Evolutionary conservation across 306 rosid species (phyloP).

Genomic region (Cyclanthera cordifolia): DNA sequence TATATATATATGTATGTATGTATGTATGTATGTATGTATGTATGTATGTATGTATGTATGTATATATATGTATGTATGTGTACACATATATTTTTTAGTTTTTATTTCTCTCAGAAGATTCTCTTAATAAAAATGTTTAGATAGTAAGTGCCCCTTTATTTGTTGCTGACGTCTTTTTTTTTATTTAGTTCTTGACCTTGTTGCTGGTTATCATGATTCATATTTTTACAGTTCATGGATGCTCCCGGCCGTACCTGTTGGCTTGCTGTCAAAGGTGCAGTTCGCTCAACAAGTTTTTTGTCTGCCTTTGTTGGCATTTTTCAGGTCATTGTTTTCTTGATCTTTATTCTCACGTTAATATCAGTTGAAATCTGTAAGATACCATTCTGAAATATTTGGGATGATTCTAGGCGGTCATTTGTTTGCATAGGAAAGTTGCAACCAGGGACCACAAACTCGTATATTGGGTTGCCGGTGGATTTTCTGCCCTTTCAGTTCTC

Average conservation of each 20-base stretch:
- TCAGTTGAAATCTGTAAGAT: conserved; percentile 15
- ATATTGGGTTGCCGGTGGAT: conserved; percentile 81
- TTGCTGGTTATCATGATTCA: conserved; percentile 12
- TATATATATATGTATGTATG: too few species aligned
- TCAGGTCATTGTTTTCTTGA: conserved; percentile 38
- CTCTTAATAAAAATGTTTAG: not conserved
- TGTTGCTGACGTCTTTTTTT: conserved; percentile 9
- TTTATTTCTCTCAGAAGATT: not conserved
- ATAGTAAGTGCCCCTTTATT: not conserved
- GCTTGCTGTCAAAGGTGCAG: conserved; percentile 61
- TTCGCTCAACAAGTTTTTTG: conserved; percentile 78
- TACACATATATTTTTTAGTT: too few species aligned
- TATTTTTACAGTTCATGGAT: conserved; percentile 55
- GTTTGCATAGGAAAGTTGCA: conserved; percentile 74
- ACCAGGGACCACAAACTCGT: conserved; percentile 80
- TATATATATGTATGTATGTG: too few species aligned
- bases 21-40: too few species aligned
- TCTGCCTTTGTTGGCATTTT: conserved; percentile 91
- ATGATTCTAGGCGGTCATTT: conserved; percentile 66
- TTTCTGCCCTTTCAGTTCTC: conserved; percentile 73
- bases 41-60: too few species aligned
- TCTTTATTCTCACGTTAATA: conserved; percentile 8
- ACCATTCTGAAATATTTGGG: conserved; percentile 18
- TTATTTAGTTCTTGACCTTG: not conserved
- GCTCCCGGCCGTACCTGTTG: conserved; percentile 73